Evolutionary conservation across 331 rosid species (phyloP).

Genomic region (Spiraea crenata): DNA sequence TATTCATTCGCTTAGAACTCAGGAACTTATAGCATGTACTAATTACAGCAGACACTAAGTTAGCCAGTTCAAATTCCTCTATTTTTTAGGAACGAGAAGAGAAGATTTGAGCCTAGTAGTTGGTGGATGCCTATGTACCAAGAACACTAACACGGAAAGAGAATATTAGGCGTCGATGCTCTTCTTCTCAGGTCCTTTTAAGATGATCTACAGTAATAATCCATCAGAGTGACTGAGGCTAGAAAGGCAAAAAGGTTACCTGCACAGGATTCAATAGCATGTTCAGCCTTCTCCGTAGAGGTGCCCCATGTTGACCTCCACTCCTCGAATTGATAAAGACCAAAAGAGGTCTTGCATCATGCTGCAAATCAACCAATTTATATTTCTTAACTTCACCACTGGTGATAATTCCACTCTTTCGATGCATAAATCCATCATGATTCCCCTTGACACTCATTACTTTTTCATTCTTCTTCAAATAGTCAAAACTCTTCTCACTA

Average conservation of each 20-base stretch:
- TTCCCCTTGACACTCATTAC: constrained; percentile 18
- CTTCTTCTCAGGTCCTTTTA: constrained; percentile 1
- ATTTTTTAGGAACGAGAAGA: too few relatives aligned
- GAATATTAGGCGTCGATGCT: neutral
- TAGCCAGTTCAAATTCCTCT: neutral
- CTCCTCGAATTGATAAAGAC: constrained; percentile 70
- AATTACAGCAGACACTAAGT: neutral
- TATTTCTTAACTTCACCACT: constrained; percentile 41
- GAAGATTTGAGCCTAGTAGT: too few relatives aligned
- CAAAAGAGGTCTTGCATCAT: constrained; percentile 71
- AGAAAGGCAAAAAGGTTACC: constrained; percentile 39
- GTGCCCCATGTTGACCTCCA: constrained; percentile 74
- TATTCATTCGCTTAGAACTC: neutral
- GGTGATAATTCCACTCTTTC: constrained; percentile 29
- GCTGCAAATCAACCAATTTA: constrained; percentile 55
- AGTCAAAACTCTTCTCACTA: constrained; percentile 34
- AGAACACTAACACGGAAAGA: constrained; percentile 1
- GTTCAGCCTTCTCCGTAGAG: constrained; percentile 68
- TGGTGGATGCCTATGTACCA: too few relatives aligned
- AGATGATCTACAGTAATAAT: constrained; percentile 13
- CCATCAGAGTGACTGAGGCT: neutral
- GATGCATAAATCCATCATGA: constrained; percentile 26
- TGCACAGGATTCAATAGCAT: constrained; percentile 73
- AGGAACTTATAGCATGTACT: neutral
- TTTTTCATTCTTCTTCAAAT: constrained; percentile 28